These are phyloP conservation scores for Talaromyces sp. DNA, from an alignment of 2,329 filamentous ascomycete genomes.

Conservation along the genomic window DNA sequence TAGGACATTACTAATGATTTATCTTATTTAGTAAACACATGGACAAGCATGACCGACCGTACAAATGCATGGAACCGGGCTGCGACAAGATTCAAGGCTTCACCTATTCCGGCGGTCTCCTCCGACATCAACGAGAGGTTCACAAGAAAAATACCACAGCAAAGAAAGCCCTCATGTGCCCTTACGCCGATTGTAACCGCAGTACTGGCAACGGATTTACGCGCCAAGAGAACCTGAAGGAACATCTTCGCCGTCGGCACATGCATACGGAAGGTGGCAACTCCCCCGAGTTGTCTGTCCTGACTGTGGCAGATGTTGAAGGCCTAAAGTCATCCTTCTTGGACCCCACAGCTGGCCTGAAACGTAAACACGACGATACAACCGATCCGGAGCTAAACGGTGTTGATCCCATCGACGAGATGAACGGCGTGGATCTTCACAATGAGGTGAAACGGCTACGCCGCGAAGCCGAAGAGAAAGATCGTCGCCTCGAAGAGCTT, in stretches of 20 bases:
- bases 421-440: slow-evolving; percentile 47
- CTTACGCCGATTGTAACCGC: slow-evolving; percentile 80
- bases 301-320: slow-evolving; percentile 27
- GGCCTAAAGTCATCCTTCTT: slow-evolving; percentile 26
- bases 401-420: slow-evolving; percentile 29
- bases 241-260: slow-evolving; percentile 89
- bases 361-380: slow-evolving; percentile 25
- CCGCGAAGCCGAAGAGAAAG: slow-evolving; percentile 58
- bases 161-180: slow-evolving; percentile 81
- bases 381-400: slow-evolving; percentile 21
- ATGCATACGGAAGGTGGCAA: slow-evolving; percentile 44
- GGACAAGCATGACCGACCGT: slow-evolving; percentile 95
- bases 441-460: slow-evolving; percentile 63
- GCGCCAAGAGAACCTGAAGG: slow-evolving; percentile 86
- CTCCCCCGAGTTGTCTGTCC: slow-evolving; percentile 28
- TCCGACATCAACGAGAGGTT: slow-evolving; percentile 88
- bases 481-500: slow-evolving; percentile 39
- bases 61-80: slow-evolving; percentile 73
- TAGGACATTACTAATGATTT: background rate
- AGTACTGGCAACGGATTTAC: slow-evolving; percentile 86
- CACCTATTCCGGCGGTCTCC: slow-evolving; percentile 85
- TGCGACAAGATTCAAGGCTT: slow-evolving; percentile 92
- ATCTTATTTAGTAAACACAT: slow-evolving; percentile 74
- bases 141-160: slow-evolving; percentile 86
- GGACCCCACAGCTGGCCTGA: slow-evolving; percentile 25